Percentiles rank a stretch among this genome's conserved stretches.
Evolutionary conservation across 2,329 filamentous ascomycete genomes (phyloP).

Genomic region (Fusarium sp.): DNA sequence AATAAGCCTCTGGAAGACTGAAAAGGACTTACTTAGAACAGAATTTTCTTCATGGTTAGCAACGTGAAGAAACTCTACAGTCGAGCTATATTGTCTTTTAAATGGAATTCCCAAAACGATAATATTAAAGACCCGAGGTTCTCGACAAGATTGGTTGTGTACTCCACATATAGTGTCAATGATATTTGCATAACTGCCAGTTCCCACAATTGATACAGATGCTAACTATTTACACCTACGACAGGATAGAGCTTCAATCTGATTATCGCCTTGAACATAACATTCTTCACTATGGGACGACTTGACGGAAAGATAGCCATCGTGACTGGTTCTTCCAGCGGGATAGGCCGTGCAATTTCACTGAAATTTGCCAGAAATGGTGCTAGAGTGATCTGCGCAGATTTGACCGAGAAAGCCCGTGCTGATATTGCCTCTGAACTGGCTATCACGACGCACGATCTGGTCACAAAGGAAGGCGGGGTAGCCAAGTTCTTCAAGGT

Average conservation of each 20-base stretch:
- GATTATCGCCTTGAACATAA: rapidly evolving
- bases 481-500: background rate
- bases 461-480: background rate
- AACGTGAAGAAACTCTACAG: background rate
- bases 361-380: background rate
- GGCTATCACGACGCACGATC: background rate
- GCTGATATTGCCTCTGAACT: background rate
- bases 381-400: background rate
- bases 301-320: background rate
- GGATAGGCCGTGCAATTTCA: background rate
- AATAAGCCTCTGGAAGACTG: background rate
- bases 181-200: too few species aligned
- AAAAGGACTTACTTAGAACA: background rate
- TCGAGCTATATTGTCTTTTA: background rate
- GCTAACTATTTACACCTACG: background rate
- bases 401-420: background rate
- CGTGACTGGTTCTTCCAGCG: background rate
- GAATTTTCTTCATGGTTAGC: background rate
- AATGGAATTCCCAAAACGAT: background rate
- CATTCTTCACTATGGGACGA: background rate
- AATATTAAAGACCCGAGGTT: background rate
- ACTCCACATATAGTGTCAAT: background rate
- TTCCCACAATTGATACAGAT: too few species aligned
- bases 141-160: background rate
- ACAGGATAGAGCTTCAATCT: background rate